Base-by-base conservation (phyloP, 164 flowering plant genomes). In the Pachysandra terminalis region DNA sequence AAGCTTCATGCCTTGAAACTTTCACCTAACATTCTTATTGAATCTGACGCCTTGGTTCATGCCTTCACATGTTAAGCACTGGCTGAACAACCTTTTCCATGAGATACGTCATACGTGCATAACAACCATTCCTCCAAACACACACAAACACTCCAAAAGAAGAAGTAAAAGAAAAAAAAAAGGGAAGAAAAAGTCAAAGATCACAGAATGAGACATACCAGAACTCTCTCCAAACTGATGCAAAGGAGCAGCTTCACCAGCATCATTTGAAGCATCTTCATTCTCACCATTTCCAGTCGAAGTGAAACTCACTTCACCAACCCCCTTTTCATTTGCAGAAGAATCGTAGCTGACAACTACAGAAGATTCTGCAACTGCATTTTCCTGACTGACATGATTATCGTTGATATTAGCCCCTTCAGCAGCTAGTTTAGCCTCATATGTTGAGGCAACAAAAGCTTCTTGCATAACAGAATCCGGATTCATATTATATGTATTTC, bases 191-290 rank as follows among this genome's bases (percentile, higher is more conserved):
- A 28, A 7, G 21, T n/a, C n/a, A 61, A 58, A 40, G 15, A 32
- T 32, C 1, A 45, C 2, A 1, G 4, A 5, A 15, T 10, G 51
- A 64, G 9, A 68, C 56, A 69, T 88, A 90, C 98, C 95, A 74
- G 83, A 64, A 67, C 71, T 83, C 61, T 79, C n/a, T n/a, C n/a
- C 80, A 57, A 67, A 74, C 22, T 77, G 93, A 45, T 81, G 86
- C 71, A 78, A 88, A 26, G 65, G 59, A 64, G 67, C 75, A 70
- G 66, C 70, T 65, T 69, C 85, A 61, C 67, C 79, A 40, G 66
- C 83, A 69, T 70, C 78, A 63, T 71, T 79, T 9, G 74, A 63
- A 69, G 71, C 78, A 70, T 61, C 77, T 24, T 95, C 98, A 84
- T 90, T 94, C 61, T 82, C 88, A 40, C 63, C 68, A 52, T 59